phyloP scores from a whole-genome alignment of 257 asterid genomes.

The Gardenia jasminoides region DNA sequence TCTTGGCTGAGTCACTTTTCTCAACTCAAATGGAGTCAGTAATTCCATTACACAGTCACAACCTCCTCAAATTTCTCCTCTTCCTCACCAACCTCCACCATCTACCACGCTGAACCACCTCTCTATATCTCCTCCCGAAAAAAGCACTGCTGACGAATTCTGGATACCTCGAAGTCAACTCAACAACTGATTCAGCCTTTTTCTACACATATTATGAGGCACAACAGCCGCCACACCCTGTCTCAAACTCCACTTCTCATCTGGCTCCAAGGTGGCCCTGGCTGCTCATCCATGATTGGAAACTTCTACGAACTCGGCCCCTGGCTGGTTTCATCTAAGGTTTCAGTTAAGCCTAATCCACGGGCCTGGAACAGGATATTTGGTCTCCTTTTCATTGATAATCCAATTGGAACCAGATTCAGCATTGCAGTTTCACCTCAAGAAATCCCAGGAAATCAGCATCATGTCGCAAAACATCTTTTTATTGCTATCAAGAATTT shows the following conservation, averaged over 20 bases:
- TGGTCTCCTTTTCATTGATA: slow-evolving; percentile 73
- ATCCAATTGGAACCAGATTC: slow-evolving; percentile 77
- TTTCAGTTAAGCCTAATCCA: slow-evolving; percentile 41
- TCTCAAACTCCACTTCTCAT: slow-evolving; percentile 57
- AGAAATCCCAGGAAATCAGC: slow-evolving; percentile 70
- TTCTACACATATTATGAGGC: slow-evolving; percentile 80
- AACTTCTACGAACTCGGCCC: slow-evolving; percentile 80
- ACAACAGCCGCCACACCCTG: slow-evolving; percentile 29
- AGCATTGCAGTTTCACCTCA: slow-evolving; percentile 53
- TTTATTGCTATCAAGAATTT: slow-evolving; percentile 55
- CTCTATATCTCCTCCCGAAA: slow-evolving; percentile 35
- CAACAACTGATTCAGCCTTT: slow-evolving; percentile 66
- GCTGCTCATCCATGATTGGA: slow-evolving; percentile 78
- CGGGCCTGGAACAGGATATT: slow-evolving; percentile 73
- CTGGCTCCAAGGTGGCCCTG: slow-evolving; percentile 95
- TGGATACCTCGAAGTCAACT: slow-evolving; percentile 68
- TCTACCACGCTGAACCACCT: slow-evolving; percentile 24
- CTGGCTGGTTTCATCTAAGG: slow-evolving; percentile 44
- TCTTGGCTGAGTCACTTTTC: no score
- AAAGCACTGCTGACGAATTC: slow-evolving; percentile 70
- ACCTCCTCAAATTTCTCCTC: slow-evolving; percentile 34
- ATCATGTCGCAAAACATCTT: slow-evolving; percentile 59
- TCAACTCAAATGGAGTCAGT: slow-evolving; percentile 6
- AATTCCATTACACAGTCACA: slow-evolving; percentile 3
- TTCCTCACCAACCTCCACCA: slow-evolving; percentile 37